Base-by-base conservation (phyloP, 1,284 basidiomycete genomes). In the Mrakiaceae sp. region DNA sequence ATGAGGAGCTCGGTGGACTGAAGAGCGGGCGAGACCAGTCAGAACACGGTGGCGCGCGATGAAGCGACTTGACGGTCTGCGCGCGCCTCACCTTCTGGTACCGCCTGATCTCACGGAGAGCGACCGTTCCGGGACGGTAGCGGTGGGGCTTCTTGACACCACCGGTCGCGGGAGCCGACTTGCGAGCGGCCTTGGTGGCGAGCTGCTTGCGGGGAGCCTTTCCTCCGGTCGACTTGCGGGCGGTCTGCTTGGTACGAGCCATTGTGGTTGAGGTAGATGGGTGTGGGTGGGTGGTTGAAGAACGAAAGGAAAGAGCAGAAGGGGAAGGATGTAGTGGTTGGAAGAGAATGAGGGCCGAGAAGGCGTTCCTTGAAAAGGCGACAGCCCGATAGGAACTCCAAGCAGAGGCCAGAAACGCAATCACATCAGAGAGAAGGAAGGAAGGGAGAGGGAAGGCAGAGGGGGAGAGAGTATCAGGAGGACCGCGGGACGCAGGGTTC, bases 111-210 rank as follows among this genome's bases (percentile, higher is more conserved):
- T 97, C 93, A 81, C 93, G 90, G 71, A 97, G 88, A 70, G 93
- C 93, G 75, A 97, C 93, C 69, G 93, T 96, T 81, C 93, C 79
- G 69, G 79, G 81, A 72, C 80, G 78, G 79, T 81, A 81, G 68
- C 80, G 76, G 82, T 94, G 91, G 68, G 89, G 90, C 84, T 92
- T 93, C 88, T 93, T 92, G 71, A 92, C 91, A 83, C 93, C 92
- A 80, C 91, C 90, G 71, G 90, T 87, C 10, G 77, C 72, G 54
- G 79, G 76, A 48, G 79, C 78, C 63, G 77, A 76, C 70, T 72
- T 73, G 69, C 87, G 83, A 69, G 89, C 89, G 62, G 88, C 88
- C 82, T 93, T 93, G 79, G 78, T 78, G 66, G 78, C 78, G 71
- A 77, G 78, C 73, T 81, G 80, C 78, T 81, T 81, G 82, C 87